Conservation (phyloP, 495 filamentous ascomycete genomes). For the Rostrohypoxylon terebratum region DNA sequence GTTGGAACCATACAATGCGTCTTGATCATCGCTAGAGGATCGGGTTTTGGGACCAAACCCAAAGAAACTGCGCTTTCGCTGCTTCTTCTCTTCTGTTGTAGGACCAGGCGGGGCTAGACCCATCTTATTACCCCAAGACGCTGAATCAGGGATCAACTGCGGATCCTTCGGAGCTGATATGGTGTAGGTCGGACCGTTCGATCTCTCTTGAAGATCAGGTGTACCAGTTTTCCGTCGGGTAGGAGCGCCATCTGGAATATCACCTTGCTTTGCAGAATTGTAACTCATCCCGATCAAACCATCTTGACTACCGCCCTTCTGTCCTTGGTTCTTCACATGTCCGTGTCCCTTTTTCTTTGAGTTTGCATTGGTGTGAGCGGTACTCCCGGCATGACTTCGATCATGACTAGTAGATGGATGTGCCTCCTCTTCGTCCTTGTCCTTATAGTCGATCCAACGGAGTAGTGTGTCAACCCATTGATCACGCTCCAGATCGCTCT, state of each 20-base stretch:
- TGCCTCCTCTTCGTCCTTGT: constrained; percentile 66
- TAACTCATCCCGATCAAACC: constrained; percentile 84
- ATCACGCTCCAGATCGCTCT: constrained; percentile 93
- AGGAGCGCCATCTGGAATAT: constrained; percentile 57
- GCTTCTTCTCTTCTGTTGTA: constrained; percentile 77
- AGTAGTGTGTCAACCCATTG: constrained; percentile 91
- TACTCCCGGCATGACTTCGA: constrained; percentile 48
- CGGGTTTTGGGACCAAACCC: constrained; percentile 77
- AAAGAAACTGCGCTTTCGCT: constrained; percentile 93
- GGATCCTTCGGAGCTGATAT: constrained; percentile 93
- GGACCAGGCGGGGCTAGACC: constrained; percentile 60
- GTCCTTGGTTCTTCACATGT: constrained; percentile 52
- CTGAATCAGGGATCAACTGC: constrained; percentile 84
- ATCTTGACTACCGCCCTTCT: constrained; percentile 55
- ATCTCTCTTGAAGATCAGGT: constrained; percentile 53
- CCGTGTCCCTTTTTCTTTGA: constrained; percentile 65
- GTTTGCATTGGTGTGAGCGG: constrained; percentile 52
- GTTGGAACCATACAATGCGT: constrained; percentile 58
- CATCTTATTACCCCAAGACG: constrained; percentile 84
- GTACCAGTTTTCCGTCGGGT: constrained; percentile 40
- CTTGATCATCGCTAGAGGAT: constrained; percentile 61
- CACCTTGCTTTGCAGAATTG: constrained; percentile 80
- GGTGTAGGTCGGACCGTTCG: constrained; percentile 59
- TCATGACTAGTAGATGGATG: constrained; percentile 48
- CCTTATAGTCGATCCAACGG: constrained; percentile 85